phyloP scores from a whole-genome alignment of 441 rosid species.

The Sinapis alba region DNA sequence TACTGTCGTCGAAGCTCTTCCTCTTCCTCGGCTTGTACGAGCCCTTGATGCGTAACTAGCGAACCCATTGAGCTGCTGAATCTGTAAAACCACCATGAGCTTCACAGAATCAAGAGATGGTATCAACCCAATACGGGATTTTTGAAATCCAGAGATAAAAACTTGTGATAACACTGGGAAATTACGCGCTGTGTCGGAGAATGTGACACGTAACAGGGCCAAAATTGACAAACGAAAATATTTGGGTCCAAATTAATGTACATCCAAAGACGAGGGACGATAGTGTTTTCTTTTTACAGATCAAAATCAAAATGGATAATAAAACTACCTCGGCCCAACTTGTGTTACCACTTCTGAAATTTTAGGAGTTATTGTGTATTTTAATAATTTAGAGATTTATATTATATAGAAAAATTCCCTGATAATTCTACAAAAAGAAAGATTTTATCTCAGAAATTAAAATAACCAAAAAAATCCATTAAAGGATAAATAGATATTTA shows the following conservation, averaged over 20 bases:
- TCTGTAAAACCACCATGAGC: conserved; percentile 51
- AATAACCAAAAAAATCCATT: too few relatives aligned
- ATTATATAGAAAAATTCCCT: too few relatives aligned
- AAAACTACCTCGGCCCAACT: too few relatives aligned
- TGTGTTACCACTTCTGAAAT: too few relatives aligned
- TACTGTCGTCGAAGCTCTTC: conserved; percentile 33
- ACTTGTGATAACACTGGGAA: conserved; percentile 1
- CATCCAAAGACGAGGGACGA: background rate
- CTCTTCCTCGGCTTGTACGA: conserved; percentile 29
- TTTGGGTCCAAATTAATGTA: background rate
- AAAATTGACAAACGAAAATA: background rate
- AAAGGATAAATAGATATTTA: too few relatives aligned
- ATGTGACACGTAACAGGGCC: conserved; percentile 50
- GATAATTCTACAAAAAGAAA: too few relatives aligned
- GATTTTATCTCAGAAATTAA: too few relatives aligned
- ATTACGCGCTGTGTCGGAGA: conserved; percentile 41
- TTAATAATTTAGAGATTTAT: too few relatives aligned
- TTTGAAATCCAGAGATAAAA: background rate
- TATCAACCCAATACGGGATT: background rate
- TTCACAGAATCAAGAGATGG: background rate
- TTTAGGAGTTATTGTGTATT: too few relatives aligned
- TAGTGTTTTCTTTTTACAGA: background rate
- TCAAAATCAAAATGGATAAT: background rate
- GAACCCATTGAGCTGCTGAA: conserved; percentile 49
- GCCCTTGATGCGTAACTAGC: conserved; percentile 18